These are phyloP conservation scores for Tolypocladium inflatum DNA, from an alignment of 2,329 filamentous ascomycete species.

Conservation along the genomic window DNA sequence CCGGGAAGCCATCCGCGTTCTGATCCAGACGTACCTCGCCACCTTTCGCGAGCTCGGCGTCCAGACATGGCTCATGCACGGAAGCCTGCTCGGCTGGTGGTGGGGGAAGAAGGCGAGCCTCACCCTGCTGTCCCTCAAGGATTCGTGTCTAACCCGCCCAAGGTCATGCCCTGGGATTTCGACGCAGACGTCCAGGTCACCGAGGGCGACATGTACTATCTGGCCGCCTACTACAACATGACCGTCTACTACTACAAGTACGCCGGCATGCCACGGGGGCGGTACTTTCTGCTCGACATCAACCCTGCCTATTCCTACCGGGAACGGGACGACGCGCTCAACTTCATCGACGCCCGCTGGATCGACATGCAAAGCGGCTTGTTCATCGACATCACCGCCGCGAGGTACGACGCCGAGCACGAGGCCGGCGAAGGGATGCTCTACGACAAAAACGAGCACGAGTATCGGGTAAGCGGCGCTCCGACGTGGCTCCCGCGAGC, in stretches of 20 bases:
- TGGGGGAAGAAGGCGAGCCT: slow-evolving; percentile 52
- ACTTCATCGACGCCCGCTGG: slow-evolving; percentile 40
- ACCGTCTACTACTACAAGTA: slow-evolving; percentile 34
- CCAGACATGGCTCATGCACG: slow-evolving; percentile 77
- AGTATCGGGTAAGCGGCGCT: slow-evolving; percentile 29
- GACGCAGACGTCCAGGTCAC: slow-evolving; percentile 69
- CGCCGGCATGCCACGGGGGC: slow-evolving; percentile 24
- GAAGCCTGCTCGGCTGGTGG: slow-evolving; percentile 82
- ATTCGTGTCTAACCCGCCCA: slow-evolving; percentile 2
- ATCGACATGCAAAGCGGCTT: slow-evolving; percentile 35
- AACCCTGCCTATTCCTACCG: slow-evolving; percentile 32
- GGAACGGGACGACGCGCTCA: slow-evolving; percentile 25
- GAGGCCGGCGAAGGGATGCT: slow-evolving; percentile 33
- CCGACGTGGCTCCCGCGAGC: not conserved
- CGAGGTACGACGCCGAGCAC: slow-evolving; percentile 37
- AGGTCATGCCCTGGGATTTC: slow-evolving; percentile 69
- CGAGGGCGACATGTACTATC: slow-evolving; percentile 52
- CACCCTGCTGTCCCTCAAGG: not conserved
- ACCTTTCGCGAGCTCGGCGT: slow-evolving; percentile 57
- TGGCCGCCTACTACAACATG: slow-evolving; percentile 60
- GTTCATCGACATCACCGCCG: slow-evolving; percentile 42
- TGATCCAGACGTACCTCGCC: slow-evolving; percentile 63
- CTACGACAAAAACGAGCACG: slow-evolving; percentile 40
- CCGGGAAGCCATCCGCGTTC: slow-evolving; percentile 50
- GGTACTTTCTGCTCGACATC: slow-evolving; percentile 38